Base-by-base conservation (phyloP, 2,329 filamentous ascomycete species). In the Trichoderma cornu-damae region DNA sequence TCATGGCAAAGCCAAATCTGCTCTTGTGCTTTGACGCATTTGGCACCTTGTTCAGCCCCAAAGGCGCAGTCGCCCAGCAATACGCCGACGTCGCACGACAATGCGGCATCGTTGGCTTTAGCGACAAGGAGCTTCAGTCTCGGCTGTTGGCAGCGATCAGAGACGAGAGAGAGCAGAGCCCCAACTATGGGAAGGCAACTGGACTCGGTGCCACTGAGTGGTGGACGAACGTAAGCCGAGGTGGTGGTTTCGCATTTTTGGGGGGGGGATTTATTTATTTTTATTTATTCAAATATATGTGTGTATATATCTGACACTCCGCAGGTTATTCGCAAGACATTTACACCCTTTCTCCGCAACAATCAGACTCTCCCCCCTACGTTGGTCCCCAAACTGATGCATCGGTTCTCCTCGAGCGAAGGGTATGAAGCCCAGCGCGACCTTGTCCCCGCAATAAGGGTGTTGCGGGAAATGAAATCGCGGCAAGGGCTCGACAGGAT, bases 11-110 rank as follows among this genome's bases (percentile, higher is more conserved):
- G 37, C 64, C 60, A 16, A 80, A 82, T 59, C 73, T 86, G 2
- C 69, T 86, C 0, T 67, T 86, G 1, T 83, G 81, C 59, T 81
- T 87, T 53, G 84, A 87, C 66, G 84, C 83, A 4, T 86, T 86
- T 62, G 82, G 80, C n/a, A 87, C 84, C 0, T 71, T 87, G 2
- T 86, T 84, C 68, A 71, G 68, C 9, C 82, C 83, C 0, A 77
- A 72, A 48, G 63, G 65, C 8, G 70, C 80, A 1, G 76, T 86
- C 6, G 71, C 74, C 4, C 66, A 72, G 52, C 80, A 84, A 62
- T 87, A 87, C 66, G 75, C 70, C 35, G 68, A 75, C 18, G 72
- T 80, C 2, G 84, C 82, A 1, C 67, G 74, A 16, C 68, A 73
- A 52, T 74, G 79, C 64, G 82, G 82, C 3, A 63, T 84, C 38